Evolutionary conservation across 495 filamentous ascomycete species (phyloP).

Genomic region (Aspergillus ostianus): DNA sequence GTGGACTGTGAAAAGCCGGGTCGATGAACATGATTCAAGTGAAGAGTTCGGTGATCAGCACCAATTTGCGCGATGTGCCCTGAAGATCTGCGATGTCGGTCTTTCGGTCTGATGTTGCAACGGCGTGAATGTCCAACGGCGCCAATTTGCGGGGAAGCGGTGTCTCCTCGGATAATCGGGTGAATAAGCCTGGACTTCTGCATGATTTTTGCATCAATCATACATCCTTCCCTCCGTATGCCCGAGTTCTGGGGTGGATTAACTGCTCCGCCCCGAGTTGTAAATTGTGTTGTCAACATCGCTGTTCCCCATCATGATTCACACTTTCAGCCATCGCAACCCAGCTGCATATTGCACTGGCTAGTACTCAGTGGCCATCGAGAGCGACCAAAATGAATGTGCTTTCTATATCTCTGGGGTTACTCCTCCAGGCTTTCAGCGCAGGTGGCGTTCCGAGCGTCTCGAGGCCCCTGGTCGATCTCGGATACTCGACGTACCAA

Average conservation of each 20-base stretch:
- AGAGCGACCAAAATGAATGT: not conserved
- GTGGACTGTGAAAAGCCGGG: too few relatives aligned
- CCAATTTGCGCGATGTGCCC: too few relatives aligned
- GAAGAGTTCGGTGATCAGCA: too few relatives aligned
- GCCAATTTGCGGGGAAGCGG: not conserved
- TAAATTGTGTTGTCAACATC: not conserved
- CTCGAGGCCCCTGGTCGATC: not conserved
- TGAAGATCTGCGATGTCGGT: not conserved
- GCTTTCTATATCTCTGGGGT: not conserved
- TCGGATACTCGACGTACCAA: slow-evolving; percentile 7
- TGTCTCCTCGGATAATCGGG: not conserved
- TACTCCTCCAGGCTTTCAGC: not conserved
- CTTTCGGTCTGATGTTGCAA: not conserved
- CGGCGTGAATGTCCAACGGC: not conserved
- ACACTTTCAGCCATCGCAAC: not conserved
- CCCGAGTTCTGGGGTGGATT: too few relatives aligned
- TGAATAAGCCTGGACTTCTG: not conserved
- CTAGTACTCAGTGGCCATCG: too few relatives aligned
- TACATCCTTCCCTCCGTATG: not conserved
- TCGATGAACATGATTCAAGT: not conserved
- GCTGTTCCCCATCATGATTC: not conserved
- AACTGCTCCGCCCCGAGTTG: not conserved
- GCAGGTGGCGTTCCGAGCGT: not conserved
- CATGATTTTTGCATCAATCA: too few relatives aligned
- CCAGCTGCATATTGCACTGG: not conserved